Percentiles rank a stretch among this genome's conserved stretches.
phyloP scores from a whole-genome alignment of 208 protist genomes.

The Angomonas desouzai region DNA sequence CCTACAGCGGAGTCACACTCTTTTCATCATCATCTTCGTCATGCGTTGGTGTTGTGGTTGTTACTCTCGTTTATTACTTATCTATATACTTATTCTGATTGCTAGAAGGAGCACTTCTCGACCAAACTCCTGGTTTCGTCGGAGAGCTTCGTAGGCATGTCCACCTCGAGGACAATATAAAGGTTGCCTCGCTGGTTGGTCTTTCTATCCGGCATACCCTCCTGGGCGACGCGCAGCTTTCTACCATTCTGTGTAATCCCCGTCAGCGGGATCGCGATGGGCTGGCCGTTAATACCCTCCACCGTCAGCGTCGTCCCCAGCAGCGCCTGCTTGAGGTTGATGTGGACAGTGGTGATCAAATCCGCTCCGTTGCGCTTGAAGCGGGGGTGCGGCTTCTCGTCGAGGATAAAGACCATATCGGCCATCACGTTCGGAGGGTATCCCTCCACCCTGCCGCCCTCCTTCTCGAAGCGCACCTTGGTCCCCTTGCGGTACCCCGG shows the following conservation, averaged over 20 bases:
- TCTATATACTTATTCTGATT: no score
- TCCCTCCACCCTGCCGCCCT: conserved; percentile 80
- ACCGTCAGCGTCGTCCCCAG: conserved; percentile 73
- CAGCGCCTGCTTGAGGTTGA: conserved; percentile 81
- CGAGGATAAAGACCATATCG: conserved; percentile 95
- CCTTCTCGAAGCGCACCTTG: conserved; percentile 93
- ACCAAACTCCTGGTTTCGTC: conserved; percentile 74
- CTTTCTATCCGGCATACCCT: conserved; percentile 80
- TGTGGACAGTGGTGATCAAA: conserved; percentile 74
- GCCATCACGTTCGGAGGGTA: conserved; percentile 88
- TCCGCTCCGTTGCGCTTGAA: conserved; percentile 89
- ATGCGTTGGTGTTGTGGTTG: no score
- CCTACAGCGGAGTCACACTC: no score
- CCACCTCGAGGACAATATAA: conserved; percentile 67
- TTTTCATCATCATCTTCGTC: no score
- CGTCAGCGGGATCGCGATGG: conserved; percentile 51
- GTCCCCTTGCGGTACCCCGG: conserved; percentile 97
- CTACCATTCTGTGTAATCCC: conserved; percentile 75
- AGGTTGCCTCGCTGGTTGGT: conserved; percentile 62
- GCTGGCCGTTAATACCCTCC: conserved; percentile 54
- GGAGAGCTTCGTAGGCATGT: conserved; percentile 73
- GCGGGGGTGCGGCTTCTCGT: conserved; percentile 90
- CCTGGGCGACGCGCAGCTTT: conserved; percentile 59
- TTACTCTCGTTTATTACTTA: no score
- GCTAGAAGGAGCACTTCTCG: conserved; percentile 78